These are phyloP conservation scores for Geranium brycei DNA, from an alignment of 345 rosid genomes.

Conservation along the genomic window DNA sequence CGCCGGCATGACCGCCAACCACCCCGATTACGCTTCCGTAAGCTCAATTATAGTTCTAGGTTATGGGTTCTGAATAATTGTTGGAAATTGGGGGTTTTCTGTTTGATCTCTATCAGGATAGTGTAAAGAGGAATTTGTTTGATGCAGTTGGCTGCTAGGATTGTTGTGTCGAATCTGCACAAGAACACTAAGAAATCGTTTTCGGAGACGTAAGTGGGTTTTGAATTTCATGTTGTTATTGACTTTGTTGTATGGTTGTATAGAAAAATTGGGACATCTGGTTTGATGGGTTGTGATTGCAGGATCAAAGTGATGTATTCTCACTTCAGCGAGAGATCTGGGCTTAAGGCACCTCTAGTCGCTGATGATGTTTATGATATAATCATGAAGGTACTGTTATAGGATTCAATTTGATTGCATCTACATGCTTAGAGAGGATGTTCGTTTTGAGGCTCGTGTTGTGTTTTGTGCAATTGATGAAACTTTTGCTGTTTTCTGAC, in stretches of 20 bases:
- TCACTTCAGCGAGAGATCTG: constrained; percentile 68
- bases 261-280: neutral
- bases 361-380: constrained; percentile 89
- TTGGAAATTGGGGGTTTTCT: neutral
- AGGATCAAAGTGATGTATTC: constrained; percentile 51
- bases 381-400: constrained; percentile 90
- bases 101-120: neutral
- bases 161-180: constrained; percentile 92
- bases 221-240: neutral
- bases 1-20: constrained; percentile 87
- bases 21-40: constrained; percentile 94
- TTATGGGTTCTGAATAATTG: neutral
- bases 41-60: too few species aligned
- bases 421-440: too few species aligned
- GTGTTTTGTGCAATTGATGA: neutral
- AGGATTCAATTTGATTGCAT: too few species aligned
- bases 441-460: neutral
- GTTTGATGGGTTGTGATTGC: neutral
- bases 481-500: neutral
- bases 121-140: neutral
- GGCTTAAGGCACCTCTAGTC: constrained; percentile 59
- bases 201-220: constrained; percentile 79
- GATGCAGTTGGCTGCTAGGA: constrained; percentile 89
- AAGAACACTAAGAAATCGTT: constrained; percentile 88
- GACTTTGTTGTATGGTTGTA: neutral